Conservation (phyloP, 176 grass and related monocot species). For the Bolboschoenus planiculmis region DNA sequence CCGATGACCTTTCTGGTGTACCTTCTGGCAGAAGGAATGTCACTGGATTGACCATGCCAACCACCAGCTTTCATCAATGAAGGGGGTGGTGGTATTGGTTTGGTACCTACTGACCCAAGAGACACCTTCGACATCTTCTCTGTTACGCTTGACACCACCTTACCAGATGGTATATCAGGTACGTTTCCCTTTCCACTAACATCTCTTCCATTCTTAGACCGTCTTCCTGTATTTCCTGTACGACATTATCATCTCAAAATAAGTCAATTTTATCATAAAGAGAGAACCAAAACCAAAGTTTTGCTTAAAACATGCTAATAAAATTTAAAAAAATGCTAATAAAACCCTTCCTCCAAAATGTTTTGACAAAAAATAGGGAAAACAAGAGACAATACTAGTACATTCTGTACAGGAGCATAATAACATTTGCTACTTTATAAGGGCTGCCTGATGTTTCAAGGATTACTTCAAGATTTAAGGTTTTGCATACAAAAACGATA, state of each 20-base stretch:
- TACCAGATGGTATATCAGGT: conserved; percentile 7
- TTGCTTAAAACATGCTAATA: neutral
- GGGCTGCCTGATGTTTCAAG: neutral
- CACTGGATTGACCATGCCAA: conserved; percentile 45
- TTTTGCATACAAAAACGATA: conserved; percentile 1
- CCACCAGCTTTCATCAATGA: conserved; percentile 72
- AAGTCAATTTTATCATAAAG: neutral
- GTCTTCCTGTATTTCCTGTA: conserved; percentile 36
- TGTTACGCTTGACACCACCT: conserved; percentile 51
- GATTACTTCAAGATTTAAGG: neutral
- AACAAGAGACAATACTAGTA: neutral
- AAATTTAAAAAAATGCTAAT: neutral
- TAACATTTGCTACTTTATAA: neutral
- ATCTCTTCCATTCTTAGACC: conserved; percentile 44
- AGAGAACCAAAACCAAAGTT: neutral
- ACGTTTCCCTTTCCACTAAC: conserved; percentile 25
- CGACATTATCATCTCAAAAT: conserved; percentile 15
- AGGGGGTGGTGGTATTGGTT: conserved; percentile 36
- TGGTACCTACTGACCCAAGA: conserved; percentile 31
- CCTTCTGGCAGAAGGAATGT: conserved; percentile 59
- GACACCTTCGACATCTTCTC: conserved; percentile 63
- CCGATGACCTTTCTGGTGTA: conserved; percentile 61
- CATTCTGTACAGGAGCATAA: neutral
- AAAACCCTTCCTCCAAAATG: neutral
- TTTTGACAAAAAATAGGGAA: neutral